phyloP scores from a whole-genome alignment of 306 rosid species.

The Cyamopsis tetragonoloba region DNA sequence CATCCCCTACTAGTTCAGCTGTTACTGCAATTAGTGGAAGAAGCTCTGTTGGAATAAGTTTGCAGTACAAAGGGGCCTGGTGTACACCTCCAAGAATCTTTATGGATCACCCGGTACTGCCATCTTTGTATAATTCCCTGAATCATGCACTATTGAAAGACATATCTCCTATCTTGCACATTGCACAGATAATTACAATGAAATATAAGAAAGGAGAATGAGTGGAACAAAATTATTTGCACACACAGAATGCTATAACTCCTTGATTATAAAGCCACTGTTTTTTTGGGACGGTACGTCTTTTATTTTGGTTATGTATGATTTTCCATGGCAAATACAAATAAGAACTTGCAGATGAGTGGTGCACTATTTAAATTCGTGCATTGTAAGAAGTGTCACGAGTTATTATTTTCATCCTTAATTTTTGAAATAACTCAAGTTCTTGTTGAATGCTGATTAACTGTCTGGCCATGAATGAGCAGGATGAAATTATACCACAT shows the following conservation, averaged over 20 bases:
- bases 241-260: neutral
- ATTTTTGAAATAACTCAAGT: constrained; percentile 1
- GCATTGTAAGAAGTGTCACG: neutral
- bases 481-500: constrained; percentile 87
- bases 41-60: constrained; percentile 75
- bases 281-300: neutral
- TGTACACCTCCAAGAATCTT: constrained; percentile 88
- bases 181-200: neutral
- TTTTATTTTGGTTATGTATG: neutral
- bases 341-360: neutral
- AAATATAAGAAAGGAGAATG: constrained; percentile 10
- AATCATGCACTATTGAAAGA: neutral
- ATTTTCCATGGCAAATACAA: constrained; percentile 3
- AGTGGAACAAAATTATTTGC: neutral
- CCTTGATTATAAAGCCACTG: neutral
- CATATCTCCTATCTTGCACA: constrained; percentile 3
- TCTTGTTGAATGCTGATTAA: constrained; percentile 16
- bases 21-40: constrained; percentile 80
- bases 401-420: neutral
- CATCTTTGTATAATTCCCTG: constrained; percentile 16
- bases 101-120: constrained; percentile 77
- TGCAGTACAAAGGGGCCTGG: constrained; percentile 81
- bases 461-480: constrained; percentile 30
- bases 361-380: neutral
- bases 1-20: constrained; percentile 78